Conservation (phyloP, 306 rosid species). For the Vigna angularis region DNA sequence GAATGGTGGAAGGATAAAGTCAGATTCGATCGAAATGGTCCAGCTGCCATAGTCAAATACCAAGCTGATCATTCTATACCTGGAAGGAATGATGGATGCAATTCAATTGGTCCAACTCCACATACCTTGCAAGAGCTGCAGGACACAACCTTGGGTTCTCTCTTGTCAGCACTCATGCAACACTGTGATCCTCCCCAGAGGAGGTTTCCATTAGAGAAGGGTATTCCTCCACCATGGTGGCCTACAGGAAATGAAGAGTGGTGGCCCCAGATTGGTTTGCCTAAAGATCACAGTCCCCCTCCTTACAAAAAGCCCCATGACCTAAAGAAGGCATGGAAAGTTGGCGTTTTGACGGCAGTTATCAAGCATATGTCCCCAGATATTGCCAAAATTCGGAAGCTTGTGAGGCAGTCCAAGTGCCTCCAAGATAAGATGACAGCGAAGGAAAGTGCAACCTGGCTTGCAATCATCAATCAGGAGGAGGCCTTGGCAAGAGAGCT, state of each 20-base stretch:
- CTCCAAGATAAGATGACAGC: constrained; percentile 91
- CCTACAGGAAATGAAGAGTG: constrained; percentile 78
- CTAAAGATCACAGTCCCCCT: constrained; percentile 76
- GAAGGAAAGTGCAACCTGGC: constrained; percentile 87
- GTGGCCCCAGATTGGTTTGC: constrained; percentile 77
- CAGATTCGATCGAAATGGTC: constrained; percentile 84
- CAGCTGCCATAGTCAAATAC: constrained; percentile 79
- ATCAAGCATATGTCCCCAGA: constrained; percentile 89
- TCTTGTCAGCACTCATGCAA: constrained; percentile 75
- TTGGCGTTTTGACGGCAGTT: constrained; percentile 78
- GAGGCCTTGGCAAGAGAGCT: constrained; percentile 71
- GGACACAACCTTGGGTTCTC: constrained; percentile 84
- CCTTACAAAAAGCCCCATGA: constrained; percentile 94
- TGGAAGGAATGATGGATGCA: constrained; percentile 69
- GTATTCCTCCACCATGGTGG: constrained; percentile 89
- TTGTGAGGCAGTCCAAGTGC: constrained; percentile 80
- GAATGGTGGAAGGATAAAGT: constrained; percentile 94
- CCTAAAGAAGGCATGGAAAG: constrained; percentile 54
- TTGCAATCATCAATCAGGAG: constrained; percentile 80
- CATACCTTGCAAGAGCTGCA: constrained; percentile 86
- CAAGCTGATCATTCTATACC: constrained; percentile 68
- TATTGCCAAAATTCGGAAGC: constrained; percentile 79
- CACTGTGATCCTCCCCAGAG: constrained; percentile 63
- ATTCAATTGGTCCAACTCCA: constrained; percentile 69
- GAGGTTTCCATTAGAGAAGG: constrained; percentile 82